Percentiles rank a stretch among this genome's conserved stretches.
These are phyloP conservation scores for Syzygium grande DNA, from an alignment of 345 rosid species.

Conservation along the genomic window DNA sequence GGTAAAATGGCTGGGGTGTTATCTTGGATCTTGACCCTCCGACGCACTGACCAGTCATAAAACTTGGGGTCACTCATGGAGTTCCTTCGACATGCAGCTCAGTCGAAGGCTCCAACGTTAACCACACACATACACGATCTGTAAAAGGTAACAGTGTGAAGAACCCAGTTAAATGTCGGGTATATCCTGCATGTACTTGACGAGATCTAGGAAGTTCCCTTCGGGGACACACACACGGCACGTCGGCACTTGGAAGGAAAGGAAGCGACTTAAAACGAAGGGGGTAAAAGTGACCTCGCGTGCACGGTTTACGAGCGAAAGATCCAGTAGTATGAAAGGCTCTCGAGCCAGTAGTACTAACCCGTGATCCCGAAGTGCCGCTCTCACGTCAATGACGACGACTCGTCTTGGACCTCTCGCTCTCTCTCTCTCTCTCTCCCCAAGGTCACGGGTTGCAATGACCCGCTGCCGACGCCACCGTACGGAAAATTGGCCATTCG, in stretches of 20 bases:
- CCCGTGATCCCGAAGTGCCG: background rate
- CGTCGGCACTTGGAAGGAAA: background rate
- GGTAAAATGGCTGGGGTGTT: background rate
- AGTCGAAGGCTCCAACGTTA: background rate
- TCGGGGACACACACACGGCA: background rate
- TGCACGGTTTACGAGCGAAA: background rate
- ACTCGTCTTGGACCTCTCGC: background rate
- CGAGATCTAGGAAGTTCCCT: background rate
- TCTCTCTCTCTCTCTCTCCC: background rate
- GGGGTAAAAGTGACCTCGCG: background rate
- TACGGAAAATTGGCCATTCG: background rate
- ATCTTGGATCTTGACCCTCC: background rate
- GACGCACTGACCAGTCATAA: background rate
- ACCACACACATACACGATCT: no score
- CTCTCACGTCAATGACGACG: background rate
- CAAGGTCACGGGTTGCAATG: background rate
- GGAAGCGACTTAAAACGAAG: background rate
- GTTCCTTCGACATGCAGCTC: background rate
- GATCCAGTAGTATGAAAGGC: background rate
- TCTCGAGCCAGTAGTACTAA: background rate
- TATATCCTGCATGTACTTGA: background rate
- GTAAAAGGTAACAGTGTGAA: no score
- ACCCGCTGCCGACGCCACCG: background rate
- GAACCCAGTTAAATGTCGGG: background rate
- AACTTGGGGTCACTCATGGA: background rate